phyloP scores from a whole-genome alignment of 495 filamentous ascomycete species.

The Thermothielavioides terrestris region DNA sequence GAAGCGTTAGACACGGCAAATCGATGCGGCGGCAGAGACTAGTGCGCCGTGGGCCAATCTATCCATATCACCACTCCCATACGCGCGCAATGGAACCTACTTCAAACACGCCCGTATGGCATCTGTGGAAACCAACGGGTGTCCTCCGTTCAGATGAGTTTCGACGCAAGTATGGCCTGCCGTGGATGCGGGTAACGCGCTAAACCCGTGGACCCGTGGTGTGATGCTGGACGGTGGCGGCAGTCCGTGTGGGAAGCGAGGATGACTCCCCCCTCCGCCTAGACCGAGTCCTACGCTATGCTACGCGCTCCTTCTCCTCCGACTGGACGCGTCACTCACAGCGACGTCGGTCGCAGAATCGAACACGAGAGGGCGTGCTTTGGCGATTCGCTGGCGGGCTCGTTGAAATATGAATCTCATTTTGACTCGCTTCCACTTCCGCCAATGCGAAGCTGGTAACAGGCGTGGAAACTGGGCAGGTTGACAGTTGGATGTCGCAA shows the following conservation, averaged over 20 bases:
- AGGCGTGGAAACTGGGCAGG: not conserved
- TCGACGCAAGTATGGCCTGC: no score
- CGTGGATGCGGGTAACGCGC: not conserved
- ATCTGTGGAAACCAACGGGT: not conserved
- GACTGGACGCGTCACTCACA: constrained; percentile 1
- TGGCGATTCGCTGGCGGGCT: not conserved
- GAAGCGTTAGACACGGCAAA: no score
- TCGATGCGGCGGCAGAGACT: constrained; percentile 2
- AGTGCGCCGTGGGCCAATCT: constrained; percentile 10
- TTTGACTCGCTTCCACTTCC: not conserved
- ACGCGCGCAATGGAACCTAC: constrained; percentile 2
- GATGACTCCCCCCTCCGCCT: constrained; percentile 2
- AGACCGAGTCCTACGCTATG: not conserved
- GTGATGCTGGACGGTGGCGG: constrained; percentile 1
- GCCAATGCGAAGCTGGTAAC: not conserved
- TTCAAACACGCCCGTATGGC: not conserved
- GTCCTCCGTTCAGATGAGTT: no score
- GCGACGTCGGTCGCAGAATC: not conserved
- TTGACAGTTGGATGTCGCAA: not conserved
- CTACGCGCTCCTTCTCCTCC: not conserved
- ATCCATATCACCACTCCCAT: constrained; percentile 26
- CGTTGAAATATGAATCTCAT: not conserved
- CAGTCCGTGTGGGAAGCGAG: not conserved
- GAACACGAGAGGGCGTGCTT: constrained; percentile 3
- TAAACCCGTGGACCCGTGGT: no score